Base-by-base conservation (phyloP, 768 basidiomycete species). In the Cantharellus anzutake region DNA sequence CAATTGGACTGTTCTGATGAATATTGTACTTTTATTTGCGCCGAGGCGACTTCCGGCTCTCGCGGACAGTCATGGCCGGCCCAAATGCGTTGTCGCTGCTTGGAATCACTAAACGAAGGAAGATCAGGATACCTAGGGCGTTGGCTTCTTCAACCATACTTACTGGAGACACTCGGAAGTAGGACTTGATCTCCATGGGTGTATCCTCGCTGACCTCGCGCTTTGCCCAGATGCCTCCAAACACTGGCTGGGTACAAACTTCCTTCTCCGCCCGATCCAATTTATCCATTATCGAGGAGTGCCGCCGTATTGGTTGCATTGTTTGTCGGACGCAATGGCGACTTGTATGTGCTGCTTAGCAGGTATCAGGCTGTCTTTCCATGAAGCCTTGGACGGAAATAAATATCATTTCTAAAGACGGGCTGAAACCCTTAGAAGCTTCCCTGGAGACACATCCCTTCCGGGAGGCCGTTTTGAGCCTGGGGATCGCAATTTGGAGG, bases 381-480 rank as follows among this genome's bases (percentile, higher is more conserved):
- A 51, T 37, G 44, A 16, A 39, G 41, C 16, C 16, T 52, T 37
- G 4, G 7, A 39, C 14, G 16, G 20, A 16, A 51, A 34, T 50
- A 16, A 48, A 16, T 48, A 51, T 39, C 37, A 48, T n/a, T 53
- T 58, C 39, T 56, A 29, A 29, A 93, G 90, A 62, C 81, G 90
- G 2, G 81, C 89, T 1, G 75, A 82, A 0, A 78, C 78, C 2
- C 71, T 94, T 64, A 74, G 80, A 42, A 76, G 82, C 4, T 94
- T 86, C 65, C 85, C 90, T 0, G 87, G 87, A 0, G 91, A 93
- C 67, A 94, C 91, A 0, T 84, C 87, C 0, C 71, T 94, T 3
- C 91, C 90, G 0, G 90, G 91, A 3, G 90, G 91, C 0, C 88
- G 82, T 67, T 76, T 82, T 4, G 90, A 94, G 14, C 72, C 73